A percentile compares a stretch with the other conserved stretches of the same genome.
phyloP scores from a whole-genome alignment of 139 green algal species.

The Nannochloris sp. region DNA sequence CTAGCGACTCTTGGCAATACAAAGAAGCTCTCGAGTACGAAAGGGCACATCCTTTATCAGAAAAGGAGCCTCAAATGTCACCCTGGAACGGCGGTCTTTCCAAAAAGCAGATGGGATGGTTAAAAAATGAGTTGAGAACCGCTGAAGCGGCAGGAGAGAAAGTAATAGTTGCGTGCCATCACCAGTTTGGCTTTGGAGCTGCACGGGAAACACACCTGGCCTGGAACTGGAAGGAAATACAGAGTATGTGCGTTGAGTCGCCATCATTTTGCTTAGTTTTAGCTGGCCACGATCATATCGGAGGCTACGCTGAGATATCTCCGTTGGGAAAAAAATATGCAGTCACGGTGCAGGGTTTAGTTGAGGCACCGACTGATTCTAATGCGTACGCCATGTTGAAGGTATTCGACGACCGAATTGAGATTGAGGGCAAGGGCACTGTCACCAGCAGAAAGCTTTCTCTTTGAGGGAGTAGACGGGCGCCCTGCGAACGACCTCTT shows the following conservation, averaged over 20 bases:
- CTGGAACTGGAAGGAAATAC: conserved; percentile 43
- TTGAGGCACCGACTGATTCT: conserved; percentile 40
- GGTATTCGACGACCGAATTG: conserved; percentile 4
- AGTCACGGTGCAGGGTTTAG: conserved; percentile 47
- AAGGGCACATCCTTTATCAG: conserved; percentile 28
- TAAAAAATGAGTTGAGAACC: conserved; percentile 22
- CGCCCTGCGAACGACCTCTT: too few species aligned
- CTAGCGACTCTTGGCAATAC: conserved; percentile 19
- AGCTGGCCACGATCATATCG: conserved; percentile 54
- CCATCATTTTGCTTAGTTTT: conserved; percentile 27
- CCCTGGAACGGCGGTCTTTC: conserved; percentile 60
- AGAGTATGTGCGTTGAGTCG: conserved; percentile 17
- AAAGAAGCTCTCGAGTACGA: conserved; percentile 41
- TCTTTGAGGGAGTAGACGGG: too few species aligned
- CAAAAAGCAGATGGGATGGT: conserved; percentile 26
- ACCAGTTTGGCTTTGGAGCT: conserved; percentile 36
- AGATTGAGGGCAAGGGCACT: conserved; percentile 3
- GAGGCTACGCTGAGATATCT: conserved; percentile 28
- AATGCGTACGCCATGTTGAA: conserved; percentile 41
- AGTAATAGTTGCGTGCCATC: conserved; percentile 44
- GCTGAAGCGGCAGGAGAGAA: conserved; percentile 23
- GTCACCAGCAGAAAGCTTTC: conserved; percentile 14
- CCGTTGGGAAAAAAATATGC: conserved; percentile 26
- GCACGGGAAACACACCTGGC: conserved; percentile 41
- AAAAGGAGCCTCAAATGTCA: conserved; percentile 38